These are phyloP conservation scores for Neurospora sp. DNA, from an alignment of 2,329 filamentous ascomycete species.

Conservation along the genomic window DNA sequence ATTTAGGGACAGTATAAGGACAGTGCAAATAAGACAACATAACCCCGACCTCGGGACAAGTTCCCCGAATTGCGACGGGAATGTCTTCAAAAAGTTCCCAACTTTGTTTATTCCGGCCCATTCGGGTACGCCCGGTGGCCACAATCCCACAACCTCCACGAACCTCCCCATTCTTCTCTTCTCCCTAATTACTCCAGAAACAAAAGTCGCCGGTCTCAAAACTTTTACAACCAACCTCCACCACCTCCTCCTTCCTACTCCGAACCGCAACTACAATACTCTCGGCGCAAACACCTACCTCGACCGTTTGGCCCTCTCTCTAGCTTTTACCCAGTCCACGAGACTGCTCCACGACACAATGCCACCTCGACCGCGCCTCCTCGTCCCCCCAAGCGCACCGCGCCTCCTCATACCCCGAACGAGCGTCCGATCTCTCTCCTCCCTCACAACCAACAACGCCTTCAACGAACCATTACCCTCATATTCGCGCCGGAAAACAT, in stretches of 20 bases:
- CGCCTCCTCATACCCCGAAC: neutral
- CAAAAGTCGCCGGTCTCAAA: neutral
- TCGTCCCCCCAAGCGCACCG: neutral
- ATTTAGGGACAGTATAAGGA: neutral
- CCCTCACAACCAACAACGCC: neutral
- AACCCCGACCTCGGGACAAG: neutral
- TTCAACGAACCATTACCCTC: neutral
- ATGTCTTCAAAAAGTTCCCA: neutral
- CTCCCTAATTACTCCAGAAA: neutral
- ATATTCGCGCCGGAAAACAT: neutral
- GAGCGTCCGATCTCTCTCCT: neutral
- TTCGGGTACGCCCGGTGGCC: neutral
- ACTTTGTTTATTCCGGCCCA: neutral
- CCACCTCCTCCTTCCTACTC: neutral
- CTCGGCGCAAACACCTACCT: neutral
- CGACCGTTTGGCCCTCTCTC: neutral
- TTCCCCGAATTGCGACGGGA: neutral
- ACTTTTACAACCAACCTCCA: neutral
- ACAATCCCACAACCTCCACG: neutral
- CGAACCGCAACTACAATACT: neutral
- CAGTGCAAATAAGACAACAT: neutral
- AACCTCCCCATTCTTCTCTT: fast-evolving
- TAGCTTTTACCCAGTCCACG: neutral
- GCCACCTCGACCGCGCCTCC: neutral
- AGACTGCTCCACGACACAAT: neutral